phyloP scores from a whole-genome alignment of 2,329 filamentous ascomycete species.

The Sphaerostilbella broomeana region DNA sequence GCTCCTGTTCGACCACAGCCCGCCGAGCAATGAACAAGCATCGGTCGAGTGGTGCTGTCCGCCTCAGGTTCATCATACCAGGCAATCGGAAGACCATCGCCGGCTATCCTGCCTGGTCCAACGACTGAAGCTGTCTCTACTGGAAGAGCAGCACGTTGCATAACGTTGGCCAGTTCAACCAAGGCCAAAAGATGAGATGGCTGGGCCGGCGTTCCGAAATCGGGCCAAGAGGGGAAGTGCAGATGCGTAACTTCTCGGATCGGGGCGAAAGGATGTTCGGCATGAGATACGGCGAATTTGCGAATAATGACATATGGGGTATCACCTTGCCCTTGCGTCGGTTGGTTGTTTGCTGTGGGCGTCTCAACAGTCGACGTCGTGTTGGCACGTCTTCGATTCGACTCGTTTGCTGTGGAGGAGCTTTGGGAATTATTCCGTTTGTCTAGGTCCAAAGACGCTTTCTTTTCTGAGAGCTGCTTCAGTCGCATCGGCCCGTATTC shows the following conservation, averaged over 20 bases:
- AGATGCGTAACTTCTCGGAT: slow-evolving; percentile 91
- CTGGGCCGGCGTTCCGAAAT: slow-evolving; percentile 88
- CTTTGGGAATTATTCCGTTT: slow-evolving; percentile 36
- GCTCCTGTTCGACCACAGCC: slow-evolving; percentile 93
- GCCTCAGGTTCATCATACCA: slow-evolving; percentile 56
- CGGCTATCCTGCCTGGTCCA: slow-evolving; percentile 23
- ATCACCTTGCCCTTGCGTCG: slow-evolving; percentile 38
- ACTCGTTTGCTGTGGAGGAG: slow-evolving; percentile 27
- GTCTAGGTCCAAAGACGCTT: slow-evolving; percentile 67
- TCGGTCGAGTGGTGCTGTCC: slow-evolving; percentile 52
- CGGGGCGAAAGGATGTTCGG: slow-evolving; percentile 69
- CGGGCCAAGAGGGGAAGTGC: slow-evolving; percentile 94
- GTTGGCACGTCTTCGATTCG: slow-evolving; percentile 45
- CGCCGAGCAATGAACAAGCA: slow-evolving; percentile 91
- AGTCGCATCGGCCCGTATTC: slow-evolving; percentile 74
- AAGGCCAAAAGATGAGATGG: slow-evolving; percentile 79
- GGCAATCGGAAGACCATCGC: slow-evolving; percentile 30
- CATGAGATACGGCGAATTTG: slow-evolving; percentile 77
- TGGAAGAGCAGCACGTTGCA: slow-evolving; percentile 53
- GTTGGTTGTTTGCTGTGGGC: slow-evolving; percentile 21
- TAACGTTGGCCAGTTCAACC: slow-evolving; percentile 79
- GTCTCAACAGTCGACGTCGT: slow-evolving; percentile 43
- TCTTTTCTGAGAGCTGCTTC: slow-evolving; percentile 72
- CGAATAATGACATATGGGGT: slow-evolving; percentile 73
- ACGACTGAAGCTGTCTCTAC: slow-evolving; percentile 36